phyloP scores from a whole-genome alignment of 1,284 basidiomycete genomes.

The Pholiota adiposa region DNA sequence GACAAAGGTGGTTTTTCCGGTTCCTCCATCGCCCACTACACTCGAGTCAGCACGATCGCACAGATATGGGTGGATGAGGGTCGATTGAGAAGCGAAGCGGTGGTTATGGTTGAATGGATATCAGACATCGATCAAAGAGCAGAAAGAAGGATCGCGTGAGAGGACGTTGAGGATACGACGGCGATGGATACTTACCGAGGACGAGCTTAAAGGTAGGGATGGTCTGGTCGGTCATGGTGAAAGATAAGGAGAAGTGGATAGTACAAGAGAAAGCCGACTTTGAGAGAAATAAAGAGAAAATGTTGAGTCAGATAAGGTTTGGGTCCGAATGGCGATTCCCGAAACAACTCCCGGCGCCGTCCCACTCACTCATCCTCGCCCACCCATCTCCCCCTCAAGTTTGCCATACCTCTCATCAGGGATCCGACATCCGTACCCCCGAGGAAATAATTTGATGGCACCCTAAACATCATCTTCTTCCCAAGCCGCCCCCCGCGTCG shows the following conservation, averaged over 20 bases:
- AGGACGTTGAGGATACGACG: conserved; percentile 8
- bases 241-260: conserved; percentile 10
- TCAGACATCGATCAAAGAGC: conserved; percentile 34
- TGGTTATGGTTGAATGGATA: conserved; percentile 31
- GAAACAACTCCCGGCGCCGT: conserved; percentile 31
- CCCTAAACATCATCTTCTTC: background rate
- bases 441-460: background rate
- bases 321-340: conserved; percentile 36
- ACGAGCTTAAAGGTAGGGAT: conserved; percentile 99
- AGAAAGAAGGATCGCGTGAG: conserved; percentile 36
- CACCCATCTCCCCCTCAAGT: no score
- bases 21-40: conserved; percentile 96
- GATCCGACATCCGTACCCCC: background rate
- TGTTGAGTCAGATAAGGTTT: conserved; percentile 45
- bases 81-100: conserved; percentile 32
- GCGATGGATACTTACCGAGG: conserved; percentile 67
- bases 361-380: background rate
- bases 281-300: conserved; percentile 35
- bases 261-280: conserved; percentile 26
- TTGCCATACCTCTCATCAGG: no score
- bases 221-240: conserved; percentile 47
- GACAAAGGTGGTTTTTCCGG: conserved; percentile 98
- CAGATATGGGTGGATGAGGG: conserved; percentile 15
- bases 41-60: conserved; percentile 24
- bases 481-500: no score